Evolutionary conservation across 75 land plant species (phyloP).

Genomic region (Pseudotsuga menziesii): DNA sequence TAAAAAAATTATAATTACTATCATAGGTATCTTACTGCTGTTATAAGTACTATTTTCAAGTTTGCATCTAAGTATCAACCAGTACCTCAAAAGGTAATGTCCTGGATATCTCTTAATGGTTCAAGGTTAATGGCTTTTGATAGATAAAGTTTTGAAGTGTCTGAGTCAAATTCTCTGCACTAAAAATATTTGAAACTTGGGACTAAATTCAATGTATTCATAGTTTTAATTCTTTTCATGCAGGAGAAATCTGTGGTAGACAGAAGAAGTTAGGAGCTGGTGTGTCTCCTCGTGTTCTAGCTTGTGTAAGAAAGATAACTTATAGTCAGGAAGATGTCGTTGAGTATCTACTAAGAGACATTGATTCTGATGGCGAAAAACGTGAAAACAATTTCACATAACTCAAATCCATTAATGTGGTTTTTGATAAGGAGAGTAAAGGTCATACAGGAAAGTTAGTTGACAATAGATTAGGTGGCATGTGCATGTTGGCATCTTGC

Average conservation of each 20-base stretch:
- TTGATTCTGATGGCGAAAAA: conserved; percentile 39
- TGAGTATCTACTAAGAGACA: conserved; percentile 34
- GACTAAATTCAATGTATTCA: background rate
- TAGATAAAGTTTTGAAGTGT: background rate
- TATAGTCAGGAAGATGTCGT: conserved; percentile 27
- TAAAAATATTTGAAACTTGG: background rate
- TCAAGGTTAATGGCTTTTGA: background rate
- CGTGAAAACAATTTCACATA: conserved; percentile 31
- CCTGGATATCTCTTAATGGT: background rate
- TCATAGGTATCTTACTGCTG: conserved; percentile 33
- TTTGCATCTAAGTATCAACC: conserved; percentile 39
- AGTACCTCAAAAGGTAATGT: conserved; percentile 37
- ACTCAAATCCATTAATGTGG: conserved; percentile 10
- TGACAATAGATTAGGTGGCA: conserved; percentile 34
- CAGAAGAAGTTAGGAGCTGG: conserved; percentile 35
- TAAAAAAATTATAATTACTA: too few relatives aligned
- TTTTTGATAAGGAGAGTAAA: conserved; percentile 23
- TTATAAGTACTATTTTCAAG: conserved; percentile 38
- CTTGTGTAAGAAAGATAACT: conserved; percentile 31
- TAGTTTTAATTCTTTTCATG: conserved; percentile 13
- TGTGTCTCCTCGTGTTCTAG: conserved; percentile 40
- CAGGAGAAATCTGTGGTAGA: conserved; percentile 31
- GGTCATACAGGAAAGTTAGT: conserved; percentile 19
- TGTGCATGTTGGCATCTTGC: conserved; percentile 35
- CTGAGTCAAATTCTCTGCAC: background rate